phyloP scores from a whole-genome alignment of 2,329 filamentous ascomycete genomes.

The Drechslerella coelobrocha region DNA sequence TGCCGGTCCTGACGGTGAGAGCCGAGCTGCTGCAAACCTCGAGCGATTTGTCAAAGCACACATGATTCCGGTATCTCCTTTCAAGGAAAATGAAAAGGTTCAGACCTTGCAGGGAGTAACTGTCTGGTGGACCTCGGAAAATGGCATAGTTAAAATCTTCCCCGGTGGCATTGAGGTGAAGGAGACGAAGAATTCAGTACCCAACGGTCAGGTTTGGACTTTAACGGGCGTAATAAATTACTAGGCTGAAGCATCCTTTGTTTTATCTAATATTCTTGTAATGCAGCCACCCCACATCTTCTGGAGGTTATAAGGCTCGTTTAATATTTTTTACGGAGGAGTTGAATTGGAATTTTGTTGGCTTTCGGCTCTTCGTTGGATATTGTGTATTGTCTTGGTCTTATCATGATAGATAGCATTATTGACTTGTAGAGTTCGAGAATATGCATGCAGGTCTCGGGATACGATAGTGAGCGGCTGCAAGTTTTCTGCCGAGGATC shows the following conservation, averaged over 20 bases:
- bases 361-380: no score
- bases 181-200: slow-evolving; percentile 74
- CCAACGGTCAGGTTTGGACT: slow-evolving; percentile 78
- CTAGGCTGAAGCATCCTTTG: slow-evolving; percentile 11
- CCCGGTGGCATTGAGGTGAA: slow-evolving; percentile 81
- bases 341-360: no score
- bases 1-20: slow-evolving; percentile 74
- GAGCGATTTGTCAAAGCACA: slow-evolving; percentile 84
- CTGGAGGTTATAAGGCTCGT: no score
- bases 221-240: slow-evolving; percentile 69
- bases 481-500: no score
- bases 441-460: no score
- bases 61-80: slow-evolving; percentile 76
- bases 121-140: slow-evolving; percentile 82
- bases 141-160: slow-evolving; percentile 70
- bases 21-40: slow-evolving; percentile 78
- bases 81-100: slow-evolving; percentile 70
- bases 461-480: no score
- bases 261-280: slow-evolving; percentile 7
- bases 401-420: no score
- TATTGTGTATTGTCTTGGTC: no score
- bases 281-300: no score
- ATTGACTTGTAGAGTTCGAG: no score
- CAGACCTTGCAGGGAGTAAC: slow-evolving; percentile 73
- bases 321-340: no score